These are phyloP conservation scores for Aspergillus tubingensis DNA, from an alignment of 2,329 filamentous ascomycete genomes.

Conservation along the genomic window DNA sequence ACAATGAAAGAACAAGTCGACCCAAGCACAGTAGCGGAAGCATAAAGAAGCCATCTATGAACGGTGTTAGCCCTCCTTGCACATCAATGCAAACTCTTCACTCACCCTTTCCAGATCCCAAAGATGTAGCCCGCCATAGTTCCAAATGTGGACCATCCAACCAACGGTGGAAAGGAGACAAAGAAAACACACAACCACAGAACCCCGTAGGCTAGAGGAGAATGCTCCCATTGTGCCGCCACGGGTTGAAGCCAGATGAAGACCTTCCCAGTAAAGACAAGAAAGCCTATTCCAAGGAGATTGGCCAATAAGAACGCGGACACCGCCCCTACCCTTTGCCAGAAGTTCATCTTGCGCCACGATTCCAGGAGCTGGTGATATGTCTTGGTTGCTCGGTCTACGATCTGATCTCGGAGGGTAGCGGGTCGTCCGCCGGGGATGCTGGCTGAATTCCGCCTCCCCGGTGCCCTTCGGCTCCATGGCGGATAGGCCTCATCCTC, in stretches of 20 bases:
- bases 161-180: slow-evolving; percentile 81
- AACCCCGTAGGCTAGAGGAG: slow-evolving; percentile 71
- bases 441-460: slow-evolving; percentile 43
- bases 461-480: slow-evolving; percentile 53
- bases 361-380: slow-evolving; percentile 36
- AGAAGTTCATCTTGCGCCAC: slow-evolving; percentile 46
- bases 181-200: slow-evolving; percentile 74
- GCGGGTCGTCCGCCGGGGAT: slow-evolving; percentile 35
- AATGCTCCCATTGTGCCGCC: slow-evolving; percentile 73
- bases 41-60: slow-evolving; percentile 77
- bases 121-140: slow-evolving; percentile 72
- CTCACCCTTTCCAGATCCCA: slow-evolving; percentile 70
- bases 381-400: slow-evolving; percentile 39
- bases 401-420: slow-evolving; percentile 40
- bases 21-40: slow-evolving; percentile 74
- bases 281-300: slow-evolving; percentile 65
- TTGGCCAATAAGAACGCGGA: slow-evolving; percentile 54
- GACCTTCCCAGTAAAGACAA: slow-evolving; percentile 77
- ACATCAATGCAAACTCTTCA: slow-evolving; percentile 23
- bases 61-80: slow-evolving; percentile 24
- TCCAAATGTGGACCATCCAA: slow-evolving; percentile 80
- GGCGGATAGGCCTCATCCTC: slow-evolving; percentile 47
- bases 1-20: slow-evolving; percentile 78
- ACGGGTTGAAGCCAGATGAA: slow-evolving; percentile 73
- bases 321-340: slow-evolving; percentile 64